Evolutionary conservation across 2,329 filamentous ascomycete genomes (phyloP).

Genomic region (Ambrosiella xylebori): DNA sequence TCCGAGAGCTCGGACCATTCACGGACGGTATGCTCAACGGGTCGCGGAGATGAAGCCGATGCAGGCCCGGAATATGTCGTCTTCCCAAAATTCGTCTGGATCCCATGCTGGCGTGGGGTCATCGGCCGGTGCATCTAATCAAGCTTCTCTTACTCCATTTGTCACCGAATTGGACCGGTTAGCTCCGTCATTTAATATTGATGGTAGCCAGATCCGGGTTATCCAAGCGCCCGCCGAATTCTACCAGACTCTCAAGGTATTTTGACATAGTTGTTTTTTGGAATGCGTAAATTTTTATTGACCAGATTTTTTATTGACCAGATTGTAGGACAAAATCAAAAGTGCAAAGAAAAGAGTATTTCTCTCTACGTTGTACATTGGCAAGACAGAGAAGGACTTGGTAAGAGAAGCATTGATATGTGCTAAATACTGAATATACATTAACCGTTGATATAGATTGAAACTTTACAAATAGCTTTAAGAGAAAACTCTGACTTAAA

Average conservation of each 20-base stretch:
- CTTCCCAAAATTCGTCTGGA: background rate
- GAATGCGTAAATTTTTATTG: background rate
- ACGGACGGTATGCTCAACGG: too few relatives aligned
- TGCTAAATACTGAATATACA: background rate
- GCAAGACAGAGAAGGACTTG: constrained; percentile 79
- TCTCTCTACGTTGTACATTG: constrained; percentile 91
- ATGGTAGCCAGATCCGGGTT: constrained; percentile 64
- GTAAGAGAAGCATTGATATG: constrained; percentile 23
- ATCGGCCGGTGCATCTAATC: background rate
- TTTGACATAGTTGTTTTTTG: background rate
- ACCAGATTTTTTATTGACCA: background rate
- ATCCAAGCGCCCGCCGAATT: constrained; percentile 72
- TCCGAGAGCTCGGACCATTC: too few relatives aligned
- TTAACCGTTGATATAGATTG: constrained; percentile 34
- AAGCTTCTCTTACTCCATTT: constrained; percentile 27
- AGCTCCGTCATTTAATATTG: constrained; percentile 76
- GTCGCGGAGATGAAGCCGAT: background rate
- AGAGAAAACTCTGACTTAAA: constrained; percentile 56
- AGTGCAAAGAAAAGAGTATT: constrained; percentile 67
- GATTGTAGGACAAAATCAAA: constrained; percentile 54
- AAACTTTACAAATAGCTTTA: constrained; percentile 59
- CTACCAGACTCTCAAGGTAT: constrained; percentile 79
- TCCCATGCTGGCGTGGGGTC: constrained; percentile 5
- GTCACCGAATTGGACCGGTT: constrained; percentile 66
- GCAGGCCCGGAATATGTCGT: constrained; percentile 7